Conservation (phyloP, 2,329 filamentous ascomycete species). For the Colletotrichum caudatum region DNA sequence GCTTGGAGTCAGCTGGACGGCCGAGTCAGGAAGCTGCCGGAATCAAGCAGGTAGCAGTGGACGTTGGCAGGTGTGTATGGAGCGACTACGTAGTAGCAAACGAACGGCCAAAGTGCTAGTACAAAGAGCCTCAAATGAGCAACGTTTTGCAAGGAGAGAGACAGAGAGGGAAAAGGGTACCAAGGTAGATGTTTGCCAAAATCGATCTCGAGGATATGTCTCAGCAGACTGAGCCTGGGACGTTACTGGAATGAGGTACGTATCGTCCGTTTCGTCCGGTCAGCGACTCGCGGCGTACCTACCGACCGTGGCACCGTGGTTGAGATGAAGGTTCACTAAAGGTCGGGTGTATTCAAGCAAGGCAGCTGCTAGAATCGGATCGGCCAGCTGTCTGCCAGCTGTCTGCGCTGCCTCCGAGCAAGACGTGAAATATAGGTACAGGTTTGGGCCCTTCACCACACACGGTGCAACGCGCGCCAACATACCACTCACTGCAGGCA, state of each 20-base stretch:
- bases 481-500: not conserved
- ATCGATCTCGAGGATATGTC: constrained; percentile 29
- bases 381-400: constrained; percentile 5
- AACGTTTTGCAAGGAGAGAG: not conserved
- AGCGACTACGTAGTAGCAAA: not conserved
- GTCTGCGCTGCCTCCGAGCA: not conserved
- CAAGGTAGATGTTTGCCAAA: constrained; percentile 2
- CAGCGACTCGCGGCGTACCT: not conserved
- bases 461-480: constrained; percentile 11
- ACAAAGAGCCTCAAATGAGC: constrained; percentile 1
- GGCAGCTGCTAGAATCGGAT: not conserved
- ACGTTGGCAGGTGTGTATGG: constrained; percentile 24
- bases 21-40: constrained; percentile 37
- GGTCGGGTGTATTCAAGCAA: not conserved
- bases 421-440: constrained; percentile 21
- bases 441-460: constrained; percentile 21
- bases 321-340: constrained; percentile 14
- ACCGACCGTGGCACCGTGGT: not conserved
- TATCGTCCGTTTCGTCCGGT: constrained; percentile 18
- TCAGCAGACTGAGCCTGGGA: constrained; percentile 25
- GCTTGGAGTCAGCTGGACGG: constrained; percentile 34
- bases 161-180: not conserved
- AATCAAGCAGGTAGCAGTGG: constrained; percentile 28
- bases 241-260: constrained; percentile 18
- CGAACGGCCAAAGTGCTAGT: constrained; percentile 10